Evolutionary conservation across 2,329 filamentous ascomycete species (phyloP).

Genomic region (Apiospora rasikravindrae): DNA sequence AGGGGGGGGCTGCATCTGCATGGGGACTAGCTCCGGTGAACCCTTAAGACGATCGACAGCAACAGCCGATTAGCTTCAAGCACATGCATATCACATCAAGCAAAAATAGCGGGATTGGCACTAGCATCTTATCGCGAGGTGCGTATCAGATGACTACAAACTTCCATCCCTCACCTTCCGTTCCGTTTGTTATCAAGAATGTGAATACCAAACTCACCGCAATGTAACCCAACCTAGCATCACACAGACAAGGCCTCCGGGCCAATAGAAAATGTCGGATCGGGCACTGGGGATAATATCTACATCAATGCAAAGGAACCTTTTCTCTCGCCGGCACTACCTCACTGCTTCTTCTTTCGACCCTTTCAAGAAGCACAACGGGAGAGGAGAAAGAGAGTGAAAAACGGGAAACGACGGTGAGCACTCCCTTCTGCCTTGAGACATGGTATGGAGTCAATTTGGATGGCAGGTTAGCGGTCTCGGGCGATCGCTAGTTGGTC

Average conservation of each 20-base stretch:
- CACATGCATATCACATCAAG: slow-evolving; percentile 12
- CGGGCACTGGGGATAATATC: background rate
- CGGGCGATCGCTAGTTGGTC: background rate
- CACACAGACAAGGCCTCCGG: background rate
- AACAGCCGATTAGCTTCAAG: background rate
- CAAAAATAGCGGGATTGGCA: slow-evolving; percentile 13
- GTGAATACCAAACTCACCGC: background rate
- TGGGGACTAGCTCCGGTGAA: background rate
- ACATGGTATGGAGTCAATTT: slow-evolving; percentile 5
- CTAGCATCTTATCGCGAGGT: slow-evolving; percentile 17
- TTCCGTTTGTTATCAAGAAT: background rate
- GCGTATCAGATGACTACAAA: slow-evolving; percentile 4
- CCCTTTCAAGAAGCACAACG: background rate
- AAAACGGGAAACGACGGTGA: background rate
- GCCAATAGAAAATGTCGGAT: background rate
- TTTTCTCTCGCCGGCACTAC: background rate
- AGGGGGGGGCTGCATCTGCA: background rate
- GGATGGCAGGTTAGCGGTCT: slow-evolving; percentile 3
- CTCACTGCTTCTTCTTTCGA: background rate
- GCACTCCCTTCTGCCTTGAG: slow-evolving; percentile 6
- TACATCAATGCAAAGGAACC: background rate
- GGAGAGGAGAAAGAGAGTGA: background rate
- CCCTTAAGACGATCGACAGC: slow-evolving; percentile 6
- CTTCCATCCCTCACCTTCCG: background rate
- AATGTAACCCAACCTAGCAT: slow-evolving; percentile 14